Evolutionary conservation across 371 early-diverging fungal genomes (phyloP).

Genomic region (Gilbertella persicaria): DNA sequence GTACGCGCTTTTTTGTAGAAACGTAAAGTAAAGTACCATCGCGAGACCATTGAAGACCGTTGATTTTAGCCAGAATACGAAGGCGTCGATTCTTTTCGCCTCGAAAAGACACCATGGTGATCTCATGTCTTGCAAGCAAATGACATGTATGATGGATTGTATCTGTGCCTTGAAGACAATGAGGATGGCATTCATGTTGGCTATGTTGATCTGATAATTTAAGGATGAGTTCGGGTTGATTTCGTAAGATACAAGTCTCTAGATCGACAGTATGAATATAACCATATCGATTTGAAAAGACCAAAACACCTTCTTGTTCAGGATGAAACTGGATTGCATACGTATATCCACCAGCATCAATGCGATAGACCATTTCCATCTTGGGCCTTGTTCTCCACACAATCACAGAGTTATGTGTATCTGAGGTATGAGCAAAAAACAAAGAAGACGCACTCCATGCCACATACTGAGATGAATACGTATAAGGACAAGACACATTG

Average conservation of each 20-base stretch:
- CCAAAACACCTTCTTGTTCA: slow-evolving; percentile 52
- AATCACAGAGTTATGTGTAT: slow-evolving; percentile 44
- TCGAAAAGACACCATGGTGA: slow-evolving; percentile 60
- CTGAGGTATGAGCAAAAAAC: slow-evolving; percentile 63
- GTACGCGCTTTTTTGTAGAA: slow-evolving; percentile 57
- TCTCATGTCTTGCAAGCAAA: slow-evolving; percentile 45
- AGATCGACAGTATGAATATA: slow-evolving; percentile 61
- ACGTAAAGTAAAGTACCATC: slow-evolving; percentile 58
- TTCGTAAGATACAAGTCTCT: slow-evolving; percentile 28
- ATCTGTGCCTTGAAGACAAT: not conserved
- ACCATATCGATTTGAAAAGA: slow-evolving; percentile 59
- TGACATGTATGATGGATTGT: slow-evolving; percentile 20
- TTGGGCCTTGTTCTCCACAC: slow-evolving; percentile 54
- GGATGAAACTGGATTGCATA: slow-evolving; percentile 62
- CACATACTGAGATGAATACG: slow-evolving; percentile 53
- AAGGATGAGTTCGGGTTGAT: no score
- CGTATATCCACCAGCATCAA: slow-evolving; percentile 54
- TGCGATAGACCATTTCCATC: slow-evolving; percentile 36
- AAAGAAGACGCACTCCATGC: slow-evolving; percentile 57
- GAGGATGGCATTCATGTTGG: not conserved
- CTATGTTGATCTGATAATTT: no score
- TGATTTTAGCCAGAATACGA: slow-evolving; percentile 59
- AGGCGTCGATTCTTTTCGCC: slow-evolving; percentile 52
- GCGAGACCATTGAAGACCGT: slow-evolving; percentile 59
- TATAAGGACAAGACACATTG: not conserved